Evolutionary conservation across 306 rosid genomes (phyloP), one percentile per base, ranked within the genome.

Genomic region (Fragaria iinumae): DNA sequence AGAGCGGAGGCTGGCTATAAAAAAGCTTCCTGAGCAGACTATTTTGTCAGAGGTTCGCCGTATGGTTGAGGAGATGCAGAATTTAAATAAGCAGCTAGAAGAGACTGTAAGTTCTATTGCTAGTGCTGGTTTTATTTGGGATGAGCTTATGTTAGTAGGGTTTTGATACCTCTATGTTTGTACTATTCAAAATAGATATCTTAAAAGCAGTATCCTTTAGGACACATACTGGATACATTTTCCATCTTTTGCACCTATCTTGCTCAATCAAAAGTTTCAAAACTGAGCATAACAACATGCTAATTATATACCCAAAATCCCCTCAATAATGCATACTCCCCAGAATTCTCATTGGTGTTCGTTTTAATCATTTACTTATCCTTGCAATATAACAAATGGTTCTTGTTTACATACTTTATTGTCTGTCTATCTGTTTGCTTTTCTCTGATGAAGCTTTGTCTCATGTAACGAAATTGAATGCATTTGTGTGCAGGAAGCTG

Each of bases 1-100:
- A 82, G 97, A 81, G 81, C 91, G 84, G 90, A 92, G 84, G 81
- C 91, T 88, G 53, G 86, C 93, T 57, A 32, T 92, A 71, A 89
- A 88, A 80, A 89, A 85, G 89, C 75, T 90, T 43, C 98, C 97
- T 18, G 97, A 95, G 88, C 88, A 92, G 86, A 80, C 86, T 82
- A 89, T 95, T 80, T 62, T 95, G 73, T 74, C 89, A 13, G 97
- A 90, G 77, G 93, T 95, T 82, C 97, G 96, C 34, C 90, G 91
- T 16, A 95, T 95, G 98, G 97, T 95, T 45, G 96, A 87, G 75
- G 97, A 89, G 83, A 92, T 90, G 98, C 89, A 92, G 85, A 73
- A 73, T 67, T 75, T 92, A 71, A 95, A 95, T 79, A 95, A 80
- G 86, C 86, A 89, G 87, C 82, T 95, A 48, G 98, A 95, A 81